These are phyloP conservation scores for Penicillium samsonianum DNA, from an alignment of 495 filamentous ascomycete genomes.

Conservation along the genomic window DNA sequence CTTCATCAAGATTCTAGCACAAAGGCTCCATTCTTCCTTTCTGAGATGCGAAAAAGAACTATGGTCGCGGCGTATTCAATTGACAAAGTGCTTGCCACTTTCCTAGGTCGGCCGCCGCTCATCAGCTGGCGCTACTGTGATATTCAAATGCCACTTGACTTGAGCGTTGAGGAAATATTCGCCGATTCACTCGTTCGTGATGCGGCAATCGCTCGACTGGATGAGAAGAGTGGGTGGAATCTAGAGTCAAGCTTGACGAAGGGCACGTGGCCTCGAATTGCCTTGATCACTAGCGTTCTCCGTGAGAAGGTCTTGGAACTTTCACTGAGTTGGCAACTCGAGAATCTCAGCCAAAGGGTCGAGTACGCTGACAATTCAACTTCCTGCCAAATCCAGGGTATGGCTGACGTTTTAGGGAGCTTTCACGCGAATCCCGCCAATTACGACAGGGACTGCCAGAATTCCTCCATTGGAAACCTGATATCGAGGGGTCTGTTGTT, in stretches of 20 bases:
- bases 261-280: conserved; percentile 40
- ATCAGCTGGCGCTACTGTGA: conserved; percentile 52
- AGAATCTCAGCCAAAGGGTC: conserved; percentile 24
- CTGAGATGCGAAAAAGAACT: conserved; percentile 46
- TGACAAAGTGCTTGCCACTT: conserved; percentile 51
- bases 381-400: neutral
- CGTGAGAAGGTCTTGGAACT: conserved; percentile 58
- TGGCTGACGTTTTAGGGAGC: conserved; percentile 9
- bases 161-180: conserved; percentile 49
- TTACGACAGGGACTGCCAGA: conserved; percentile 16
- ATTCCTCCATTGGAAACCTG: conserved; percentile 24
- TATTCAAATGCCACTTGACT: conserved; percentile 54
- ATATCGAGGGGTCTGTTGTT: neutral
- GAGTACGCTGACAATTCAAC: conserved; percentile 18
- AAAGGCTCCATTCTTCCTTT: conserved; percentile 45
- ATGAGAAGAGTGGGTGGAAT: conserved; percentile 52
- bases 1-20: conserved; percentile 49
- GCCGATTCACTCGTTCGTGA: conserved; percentile 39
- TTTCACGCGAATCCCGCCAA: conserved; percentile 17
- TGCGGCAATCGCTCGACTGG: conserved; percentile 38
- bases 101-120: conserved; percentile 54
- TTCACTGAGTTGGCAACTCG: conserved; percentile 41
- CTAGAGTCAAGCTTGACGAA: conserved; percentile 33
- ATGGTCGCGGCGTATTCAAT: conserved; percentile 48
- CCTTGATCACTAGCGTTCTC: conserved; percentile 43